Evolutionary conservation across 805 yeast species (phyloP).

Genomic region (Priceomyces carsonii): DNA sequence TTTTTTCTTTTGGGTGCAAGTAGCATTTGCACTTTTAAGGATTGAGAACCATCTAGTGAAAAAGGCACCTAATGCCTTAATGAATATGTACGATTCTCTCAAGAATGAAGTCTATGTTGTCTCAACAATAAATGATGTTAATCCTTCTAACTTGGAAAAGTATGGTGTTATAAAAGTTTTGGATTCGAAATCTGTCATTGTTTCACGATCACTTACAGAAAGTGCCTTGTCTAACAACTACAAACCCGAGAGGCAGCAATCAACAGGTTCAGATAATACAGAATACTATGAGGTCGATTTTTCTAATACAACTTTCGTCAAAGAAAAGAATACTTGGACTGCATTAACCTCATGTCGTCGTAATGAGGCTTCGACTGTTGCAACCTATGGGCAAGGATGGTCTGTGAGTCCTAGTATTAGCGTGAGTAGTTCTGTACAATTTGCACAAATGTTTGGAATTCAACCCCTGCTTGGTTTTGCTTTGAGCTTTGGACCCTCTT

Average conservation of each 20-base stretch:
- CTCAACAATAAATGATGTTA: conserved; percentile 10
- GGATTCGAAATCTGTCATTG: conserved; percentile 13
- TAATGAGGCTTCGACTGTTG: conserved; percentile 9
- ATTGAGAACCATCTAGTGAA: neutral
- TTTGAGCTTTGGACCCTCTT: conserved; percentile 1
- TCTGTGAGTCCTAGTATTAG: conserved; percentile 10
- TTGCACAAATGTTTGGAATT: conserved; percentile 10
- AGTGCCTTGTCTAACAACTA: conserved; percentile 11
- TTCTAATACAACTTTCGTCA: neutral
- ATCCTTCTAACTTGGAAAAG: conserved; percentile 9
- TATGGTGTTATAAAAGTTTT: conserved; percentile 13
- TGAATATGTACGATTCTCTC: conserved; percentile 8
- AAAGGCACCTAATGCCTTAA: conserved; percentile 6
- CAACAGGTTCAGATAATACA: neutral
- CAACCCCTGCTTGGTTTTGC: conserved; percentile 8
- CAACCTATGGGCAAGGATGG: conserved; percentile 14
- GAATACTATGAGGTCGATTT: conserved; percentile 10
- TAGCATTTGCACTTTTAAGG: neutral
- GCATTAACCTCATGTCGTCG: conserved; percentile 12
- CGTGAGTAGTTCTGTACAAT: conserved; percentile 7
- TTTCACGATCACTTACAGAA: conserved; percentile 10
- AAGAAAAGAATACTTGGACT: conserved; percentile 8
- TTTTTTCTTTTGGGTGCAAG: neutral
- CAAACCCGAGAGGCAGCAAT: conserved; percentile 6
- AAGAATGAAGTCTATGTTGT: conserved; percentile 10